phyloP scores from a whole-genome alignment of 73 alveolate species.

The Paramecium primaurelia region DNA sequence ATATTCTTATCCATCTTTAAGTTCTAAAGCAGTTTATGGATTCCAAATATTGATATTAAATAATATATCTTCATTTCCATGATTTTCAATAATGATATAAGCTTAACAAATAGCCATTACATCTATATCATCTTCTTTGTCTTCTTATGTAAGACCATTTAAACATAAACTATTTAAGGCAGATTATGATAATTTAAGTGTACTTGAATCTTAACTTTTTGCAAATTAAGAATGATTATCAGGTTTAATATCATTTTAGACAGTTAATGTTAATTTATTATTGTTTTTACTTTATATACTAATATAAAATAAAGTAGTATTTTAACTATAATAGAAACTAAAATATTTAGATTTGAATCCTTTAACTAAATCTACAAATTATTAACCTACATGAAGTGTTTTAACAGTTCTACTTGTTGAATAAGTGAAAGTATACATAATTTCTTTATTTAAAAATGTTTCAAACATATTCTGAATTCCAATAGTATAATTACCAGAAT shows the following conservation, averaged over 20 bases:
- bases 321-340: neutral
- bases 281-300: neutral
- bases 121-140: neutral
- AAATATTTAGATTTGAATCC: neutral
- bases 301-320: neutral
- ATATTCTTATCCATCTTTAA: neutral
- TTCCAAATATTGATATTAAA: neutral
- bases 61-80: neutral
- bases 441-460: neutral
- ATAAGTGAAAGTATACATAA: neutral
- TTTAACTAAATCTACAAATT: neutral
- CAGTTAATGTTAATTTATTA: neutral
- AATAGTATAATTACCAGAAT: neutral
- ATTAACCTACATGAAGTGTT: neutral
- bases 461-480: neutral
- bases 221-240: neutral
- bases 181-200: neutral
- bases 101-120: neutral
- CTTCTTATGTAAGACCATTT: neutral
- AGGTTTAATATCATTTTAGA: neutral
- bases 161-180: neutral
- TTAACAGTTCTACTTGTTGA: constrained; percentile 12
- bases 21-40: neutral
- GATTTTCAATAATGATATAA: neutral
- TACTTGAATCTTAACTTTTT: neutral